Percentiles rank a stretch among this genome's conserved stretches.
Evolutionary conservation across 1,139 yeast genomes (phyloP).

Genomic region (Sugiyamaella novakii): DNA sequence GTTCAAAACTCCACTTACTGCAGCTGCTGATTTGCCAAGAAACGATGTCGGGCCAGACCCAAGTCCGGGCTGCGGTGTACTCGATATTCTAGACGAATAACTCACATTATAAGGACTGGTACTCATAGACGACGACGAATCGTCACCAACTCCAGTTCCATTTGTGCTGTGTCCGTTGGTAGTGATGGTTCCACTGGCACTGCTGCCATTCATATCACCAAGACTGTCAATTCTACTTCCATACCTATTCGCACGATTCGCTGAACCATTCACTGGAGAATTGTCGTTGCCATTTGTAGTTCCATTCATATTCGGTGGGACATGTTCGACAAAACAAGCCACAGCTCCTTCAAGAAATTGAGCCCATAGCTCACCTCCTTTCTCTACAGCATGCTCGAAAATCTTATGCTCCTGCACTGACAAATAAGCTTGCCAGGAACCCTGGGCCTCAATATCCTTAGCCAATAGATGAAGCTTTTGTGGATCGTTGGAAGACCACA

Average conservation of each 20-base stretch:
- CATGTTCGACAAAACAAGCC: conserved; percentile 33
- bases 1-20: conserved; percentile 1
- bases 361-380: conserved; percentile 42
- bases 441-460: conserved; percentile 42
- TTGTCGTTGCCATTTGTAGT: conserved; percentile 3
- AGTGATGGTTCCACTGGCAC: conserved; percentile 19
- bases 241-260: neutral
- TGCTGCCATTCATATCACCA: conserved; percentile 8
- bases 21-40: conserved; percentile 14
- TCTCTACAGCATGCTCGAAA: conserved; percentile 39
- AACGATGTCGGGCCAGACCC: conserved; percentile 4
- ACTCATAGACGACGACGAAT: neutral
- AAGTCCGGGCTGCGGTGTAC: conserved; percentile 18
- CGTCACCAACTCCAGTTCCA: conserved; percentile 1
- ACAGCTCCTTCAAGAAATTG: conserved; percentile 40
- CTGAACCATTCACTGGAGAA: conserved; percentile 1
- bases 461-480: conserved; percentile 42
- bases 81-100: conserved; percentile 5
- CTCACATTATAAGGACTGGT: conserved; percentile 7
- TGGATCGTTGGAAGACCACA: conserved; percentile 44
- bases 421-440: conserved; percentile 45
- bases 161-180: conserved; percentile 34
- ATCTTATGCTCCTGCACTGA: conserved; percentile 44
- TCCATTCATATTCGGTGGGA: conserved; percentile 24
- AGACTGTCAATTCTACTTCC: neutral